Evolutionary conservation across 2,329 filamentous ascomycete species (phyloP).

Genomic region (Diplodia seriata): DNA sequence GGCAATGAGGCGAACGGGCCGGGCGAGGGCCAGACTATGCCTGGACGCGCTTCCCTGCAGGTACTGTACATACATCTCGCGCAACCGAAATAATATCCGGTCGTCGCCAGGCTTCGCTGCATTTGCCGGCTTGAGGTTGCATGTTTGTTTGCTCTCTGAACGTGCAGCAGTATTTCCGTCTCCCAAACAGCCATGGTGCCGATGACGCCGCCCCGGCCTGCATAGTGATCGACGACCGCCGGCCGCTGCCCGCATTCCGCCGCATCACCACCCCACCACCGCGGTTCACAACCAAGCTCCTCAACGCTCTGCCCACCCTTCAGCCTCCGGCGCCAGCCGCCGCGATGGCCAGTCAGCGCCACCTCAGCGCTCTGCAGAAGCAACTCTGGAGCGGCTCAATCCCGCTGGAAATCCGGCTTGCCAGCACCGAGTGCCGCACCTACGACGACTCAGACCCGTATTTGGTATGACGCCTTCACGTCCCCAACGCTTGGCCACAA

Average conservation of each 20-base stretch:
- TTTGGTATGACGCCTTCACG: conserved; percentile 52
- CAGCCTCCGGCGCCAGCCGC: conserved; percentile 34
- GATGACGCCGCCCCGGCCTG: background rate
- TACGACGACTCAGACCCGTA: conserved; percentile 68
- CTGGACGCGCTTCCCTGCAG: conserved; percentile 9
- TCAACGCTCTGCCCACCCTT: conserved; percentile 18
- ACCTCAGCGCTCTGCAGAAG: conserved; percentile 53
- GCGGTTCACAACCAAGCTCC: background rate
- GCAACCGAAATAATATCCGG: conserved; percentile 1
- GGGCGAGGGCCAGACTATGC: conserved; percentile 9
- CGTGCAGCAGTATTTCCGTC: background rate
- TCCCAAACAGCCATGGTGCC: background rate
- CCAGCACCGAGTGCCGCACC: conserved; percentile 65
- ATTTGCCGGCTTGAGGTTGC: background rate
- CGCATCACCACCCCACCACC: conserved; percentile 18
- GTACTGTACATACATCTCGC: conserved; percentile 2
- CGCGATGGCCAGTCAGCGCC: conserved; percentile 38
- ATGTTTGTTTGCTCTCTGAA: background rate
- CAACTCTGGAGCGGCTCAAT: conserved; percentile 66
- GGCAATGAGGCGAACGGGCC: conserved; percentile 5
- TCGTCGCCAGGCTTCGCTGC: background rate
- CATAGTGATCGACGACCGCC: conserved; percentile 21
- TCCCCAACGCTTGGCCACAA: background rate
- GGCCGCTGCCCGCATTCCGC: conserved; percentile 10
- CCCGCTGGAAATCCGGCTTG: conserved; percentile 65